These are phyloP conservation scores for Myrica gale DNA, from an alignment of 306 rosid genomes.

Conservation along the genomic window DNA sequence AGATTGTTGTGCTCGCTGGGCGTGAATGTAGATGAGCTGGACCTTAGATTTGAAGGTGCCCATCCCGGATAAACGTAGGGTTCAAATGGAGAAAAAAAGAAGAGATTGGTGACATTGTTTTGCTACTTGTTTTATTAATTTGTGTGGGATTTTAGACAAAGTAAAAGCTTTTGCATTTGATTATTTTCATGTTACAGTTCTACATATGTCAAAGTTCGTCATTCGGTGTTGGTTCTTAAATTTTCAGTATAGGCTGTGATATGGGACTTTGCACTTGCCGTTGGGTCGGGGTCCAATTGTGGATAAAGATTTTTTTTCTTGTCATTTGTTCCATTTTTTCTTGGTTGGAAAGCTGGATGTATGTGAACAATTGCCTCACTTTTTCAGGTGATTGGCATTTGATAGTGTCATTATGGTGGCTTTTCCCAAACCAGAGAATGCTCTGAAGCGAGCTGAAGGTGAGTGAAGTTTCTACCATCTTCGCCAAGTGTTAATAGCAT, in stretches of 20 bases:
- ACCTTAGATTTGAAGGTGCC: not conserved
- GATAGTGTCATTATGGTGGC: slow-evolving; percentile 32
- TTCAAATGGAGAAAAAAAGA: not conserved
- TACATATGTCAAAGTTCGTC: not conserved
- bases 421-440: slow-evolving; percentile 60
- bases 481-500: not conserved
- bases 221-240: not conserved
- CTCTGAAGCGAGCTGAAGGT: slow-evolving; percentile 69
- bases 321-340: not conserved
- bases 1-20: not conserved
- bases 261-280: not conserved
- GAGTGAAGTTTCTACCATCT: not conserved
- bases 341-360: not conserved
- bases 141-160: not conserved
- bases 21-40: not conserved
- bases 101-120: not conserved
- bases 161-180: not conserved
- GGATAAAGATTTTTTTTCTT: not conserved
- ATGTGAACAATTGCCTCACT: not conserved
- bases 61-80: not conserved
- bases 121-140: not conserved
- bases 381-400: slow-evolving; percentile 3
- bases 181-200: not conserved
- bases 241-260: not conserved
- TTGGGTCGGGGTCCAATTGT: not conserved